Evolutionary conservation across 2,329 filamentous ascomycete species (phyloP).

Genomic region (Botrytis squamosa): DNA sequence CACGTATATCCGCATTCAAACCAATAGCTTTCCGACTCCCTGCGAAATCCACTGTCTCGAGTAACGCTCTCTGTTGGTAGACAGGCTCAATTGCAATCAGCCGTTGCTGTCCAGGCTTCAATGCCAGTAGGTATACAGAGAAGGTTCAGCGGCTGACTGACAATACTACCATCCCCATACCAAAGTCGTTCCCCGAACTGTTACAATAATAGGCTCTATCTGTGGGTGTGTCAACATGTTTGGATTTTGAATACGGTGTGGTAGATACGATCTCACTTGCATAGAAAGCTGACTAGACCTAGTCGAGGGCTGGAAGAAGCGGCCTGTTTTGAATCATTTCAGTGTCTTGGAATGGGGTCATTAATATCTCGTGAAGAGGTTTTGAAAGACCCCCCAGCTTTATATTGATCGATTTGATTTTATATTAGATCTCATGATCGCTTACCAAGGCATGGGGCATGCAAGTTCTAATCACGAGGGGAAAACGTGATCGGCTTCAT

Average conservation of each 20-base stretch:
- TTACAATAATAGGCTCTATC: neutral
- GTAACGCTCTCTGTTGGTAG: neutral
- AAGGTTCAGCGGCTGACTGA: neutral
- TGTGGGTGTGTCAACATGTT: neutral
- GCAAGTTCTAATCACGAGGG: neutral
- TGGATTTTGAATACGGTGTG: neutral
- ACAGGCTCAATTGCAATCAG: neutral
- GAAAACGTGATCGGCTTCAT: neutral
- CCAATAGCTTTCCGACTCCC: neutral
- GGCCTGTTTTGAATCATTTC: neutral
- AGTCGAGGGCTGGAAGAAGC: neutral
- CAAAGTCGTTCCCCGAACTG: neutral
- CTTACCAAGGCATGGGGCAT: neutral
- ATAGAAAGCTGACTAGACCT: constrained; percentile 13
- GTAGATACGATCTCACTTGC: constrained; percentile 17
- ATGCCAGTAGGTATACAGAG: neutral
- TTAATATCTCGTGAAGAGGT: neutral
- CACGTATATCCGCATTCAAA: neutral
- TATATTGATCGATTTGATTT: neutral
- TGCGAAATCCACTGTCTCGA: neutral
- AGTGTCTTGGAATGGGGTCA: neutral
- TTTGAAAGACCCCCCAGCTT: neutral
- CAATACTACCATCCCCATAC: neutral
- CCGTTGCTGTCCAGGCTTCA: neutral
- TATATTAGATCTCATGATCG: neutral